Evolutionary conservation across 2,329 filamentous ascomycete species (phyloP).

Genomic region (Verticillium tricorpus): DNA sequence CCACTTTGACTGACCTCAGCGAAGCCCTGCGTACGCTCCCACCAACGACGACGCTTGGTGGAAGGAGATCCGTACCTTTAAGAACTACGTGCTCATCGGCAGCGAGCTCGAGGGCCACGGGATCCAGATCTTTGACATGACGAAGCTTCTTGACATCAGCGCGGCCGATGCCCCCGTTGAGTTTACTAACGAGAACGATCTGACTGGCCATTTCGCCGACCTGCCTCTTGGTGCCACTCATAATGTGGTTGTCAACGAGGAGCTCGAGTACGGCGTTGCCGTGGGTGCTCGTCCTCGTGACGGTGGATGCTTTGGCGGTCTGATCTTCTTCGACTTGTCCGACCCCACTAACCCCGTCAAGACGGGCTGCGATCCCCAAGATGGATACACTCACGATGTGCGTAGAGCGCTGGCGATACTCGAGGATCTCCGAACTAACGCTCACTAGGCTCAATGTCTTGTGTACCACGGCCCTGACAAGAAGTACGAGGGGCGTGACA

Average conservation of each 20-base stretch:
- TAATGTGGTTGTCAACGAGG: constrained; percentile 44
- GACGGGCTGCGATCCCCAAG: constrained; percentile 38
- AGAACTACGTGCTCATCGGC: constrained; percentile 26
- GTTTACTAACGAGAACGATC: constrained; percentile 22
- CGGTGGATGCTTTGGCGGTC: constrained; percentile 37
- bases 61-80: constrained; percentile 29
- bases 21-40: constrained; percentile 19
- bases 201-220: constrained; percentile 26
- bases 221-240: constrained; percentile 30
- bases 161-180: constrained; percentile 24
- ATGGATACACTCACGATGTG: constrained; percentile 46
- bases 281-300: constrained; percentile 30
- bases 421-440: constrained; percentile 39
- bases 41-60: constrained; percentile 15
- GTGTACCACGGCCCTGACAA: constrained; percentile 44
- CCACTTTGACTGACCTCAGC: constrained; percentile 8
- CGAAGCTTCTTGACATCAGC: constrained; percentile 37
- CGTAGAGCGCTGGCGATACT: constrained; percentile 26
- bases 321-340: constrained; percentile 50
- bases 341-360: constrained; percentile 44
- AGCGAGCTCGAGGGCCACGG: constrained; percentile 42
- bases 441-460: constrained; percentile 39
- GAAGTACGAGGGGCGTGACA: constrained; percentile 37
- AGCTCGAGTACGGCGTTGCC: constrained; percentile 38
- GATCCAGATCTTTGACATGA: constrained; percentile 59